Conservation (phyloP, 176 grass and related monocot genomes). For the Melocanna baccifera region DNA sequence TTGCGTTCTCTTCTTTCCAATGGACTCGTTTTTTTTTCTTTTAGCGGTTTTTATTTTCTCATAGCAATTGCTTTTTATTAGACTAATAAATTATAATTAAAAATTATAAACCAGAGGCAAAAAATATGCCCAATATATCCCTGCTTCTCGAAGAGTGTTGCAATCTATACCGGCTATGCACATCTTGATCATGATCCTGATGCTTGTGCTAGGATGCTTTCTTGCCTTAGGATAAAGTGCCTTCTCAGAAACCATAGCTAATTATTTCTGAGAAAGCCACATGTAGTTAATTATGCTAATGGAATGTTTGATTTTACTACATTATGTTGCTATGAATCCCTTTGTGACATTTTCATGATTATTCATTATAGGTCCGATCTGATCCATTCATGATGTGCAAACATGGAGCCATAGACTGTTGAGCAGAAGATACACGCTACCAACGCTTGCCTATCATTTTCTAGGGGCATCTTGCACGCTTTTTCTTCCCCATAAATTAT, state of each 20-base stretch:
- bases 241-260: not conserved
- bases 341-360: conserved; percentile 30
- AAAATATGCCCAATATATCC: too few relatives aligned
- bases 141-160: not conserved
- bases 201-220: conserved; percentile 14
- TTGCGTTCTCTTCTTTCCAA: not conserved
- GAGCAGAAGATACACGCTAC: not conserved
- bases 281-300: not conserved
- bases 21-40: too few relatives aligned
- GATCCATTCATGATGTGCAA: conserved; percentile 30
- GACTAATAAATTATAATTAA: too few relatives aligned
- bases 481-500: not conserved
- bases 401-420: not conserved
- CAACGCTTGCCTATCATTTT: not conserved
- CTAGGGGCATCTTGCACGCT: not conserved
- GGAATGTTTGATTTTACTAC: not conserved
- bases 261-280: not conserved
- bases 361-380: conserved; percentile 19
- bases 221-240: conserved; percentile 6
- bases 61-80: too few relatives aligned
- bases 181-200: not conserved
- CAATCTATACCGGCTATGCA: not conserved
- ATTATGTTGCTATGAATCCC: not conserved
- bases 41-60: too few relatives aligned
- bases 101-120: too few relatives aligned